A percentile compares a stretch with the other conserved stretches of the same genome.
Evolutionary conservation across 306 rosid species (phyloP).

Genomic region (Spatholobus suberectus): DNA sequence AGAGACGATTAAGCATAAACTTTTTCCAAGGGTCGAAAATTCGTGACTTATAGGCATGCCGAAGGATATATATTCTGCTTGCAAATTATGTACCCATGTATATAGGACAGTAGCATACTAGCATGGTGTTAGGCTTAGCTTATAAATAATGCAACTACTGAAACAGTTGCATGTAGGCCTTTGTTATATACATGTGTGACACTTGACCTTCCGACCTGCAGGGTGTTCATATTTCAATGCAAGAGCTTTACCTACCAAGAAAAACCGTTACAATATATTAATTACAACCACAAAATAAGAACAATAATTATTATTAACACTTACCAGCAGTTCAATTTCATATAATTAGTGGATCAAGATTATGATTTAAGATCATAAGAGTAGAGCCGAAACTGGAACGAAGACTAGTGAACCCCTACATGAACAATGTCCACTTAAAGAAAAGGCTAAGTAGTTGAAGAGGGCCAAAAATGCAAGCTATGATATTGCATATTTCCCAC

Average conservation of each 20-base stretch:
- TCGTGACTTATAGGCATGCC: neutral
- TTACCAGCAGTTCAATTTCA: conserved; percentile 31
- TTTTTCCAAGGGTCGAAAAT: conserved; percentile 29
- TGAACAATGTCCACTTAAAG: neutral
- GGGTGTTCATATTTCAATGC: conserved; percentile 35
- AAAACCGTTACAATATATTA: conserved; percentile 25
- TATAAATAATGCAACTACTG: neutral
- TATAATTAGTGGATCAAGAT: conserved; percentile 26
- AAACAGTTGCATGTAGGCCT: conserved; percentile 35
- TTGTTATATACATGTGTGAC: conserved; percentile 7
- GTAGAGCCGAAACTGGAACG: neutral
- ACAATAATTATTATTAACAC: conserved; percentile 24
- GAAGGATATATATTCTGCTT: neutral
- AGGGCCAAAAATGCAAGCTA: conserved; percentile 42
- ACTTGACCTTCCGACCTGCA: conserved; percentile 24
- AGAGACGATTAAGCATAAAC: conserved; percentile 30
- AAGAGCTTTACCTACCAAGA: conserved; percentile 38
- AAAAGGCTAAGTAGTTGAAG: neutral
- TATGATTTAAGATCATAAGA: conserved; percentile 14
- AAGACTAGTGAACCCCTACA: conserved; percentile 44
- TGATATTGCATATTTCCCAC: conserved; percentile 23
- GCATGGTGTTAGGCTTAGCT: neutral
- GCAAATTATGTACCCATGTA: neutral
- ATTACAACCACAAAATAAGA: conserved; percentile 44
- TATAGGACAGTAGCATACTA: neutral